phyloP scores from a whole-genome alignment of 2,329 filamentous ascomycete species.

The Verticillium tricorpus region DNA sequence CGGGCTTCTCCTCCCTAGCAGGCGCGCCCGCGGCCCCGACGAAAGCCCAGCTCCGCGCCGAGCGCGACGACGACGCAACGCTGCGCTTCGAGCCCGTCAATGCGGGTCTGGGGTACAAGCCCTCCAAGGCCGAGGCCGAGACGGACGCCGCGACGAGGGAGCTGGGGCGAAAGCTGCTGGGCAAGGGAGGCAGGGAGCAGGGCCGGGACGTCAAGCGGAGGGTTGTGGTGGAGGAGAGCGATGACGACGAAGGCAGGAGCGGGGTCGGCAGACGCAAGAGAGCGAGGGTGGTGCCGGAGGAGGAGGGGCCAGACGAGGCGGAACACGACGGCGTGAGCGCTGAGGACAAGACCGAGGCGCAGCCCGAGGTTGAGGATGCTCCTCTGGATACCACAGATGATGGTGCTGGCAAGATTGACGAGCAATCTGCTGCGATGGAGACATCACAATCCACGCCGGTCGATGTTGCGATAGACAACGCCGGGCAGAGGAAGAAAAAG shows the following conservation, averaged over 20 bases:
- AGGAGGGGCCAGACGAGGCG: neutral
- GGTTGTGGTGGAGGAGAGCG: slow-evolving; percentile 19
- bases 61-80: slow-evolving; percentile 7
- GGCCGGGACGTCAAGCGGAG: slow-evolving; percentile 9
- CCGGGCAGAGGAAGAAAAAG: slow-evolving; percentile 21
- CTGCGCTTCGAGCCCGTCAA: slow-evolving; percentile 22
- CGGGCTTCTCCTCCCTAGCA: slow-evolving; percentile 13
- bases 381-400: neutral
- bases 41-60: neutral
- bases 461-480: neutral
- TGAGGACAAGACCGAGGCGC: neutral
- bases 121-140: slow-evolving; percentile 17
- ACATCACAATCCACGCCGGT: neutral
- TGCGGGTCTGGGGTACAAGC: slow-evolving; percentile 36
- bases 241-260: slow-evolving; percentile 29
- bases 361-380: neutral
- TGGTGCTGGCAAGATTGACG: neutral
- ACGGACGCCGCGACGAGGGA: slow-evolving; percentile 20
- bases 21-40: neutral
- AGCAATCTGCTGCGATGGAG: neutral
- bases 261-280: slow-evolving; percentile 33
- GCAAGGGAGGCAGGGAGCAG: slow-evolving; percentile 8
- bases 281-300: slow-evolving; percentile 4
- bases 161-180: slow-evolving; percentile 25
- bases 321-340: neutral